Base-by-base conservation (phyloP, 108 stramenopile genomes). In the Stephanodiscus minutulus region DNA sequence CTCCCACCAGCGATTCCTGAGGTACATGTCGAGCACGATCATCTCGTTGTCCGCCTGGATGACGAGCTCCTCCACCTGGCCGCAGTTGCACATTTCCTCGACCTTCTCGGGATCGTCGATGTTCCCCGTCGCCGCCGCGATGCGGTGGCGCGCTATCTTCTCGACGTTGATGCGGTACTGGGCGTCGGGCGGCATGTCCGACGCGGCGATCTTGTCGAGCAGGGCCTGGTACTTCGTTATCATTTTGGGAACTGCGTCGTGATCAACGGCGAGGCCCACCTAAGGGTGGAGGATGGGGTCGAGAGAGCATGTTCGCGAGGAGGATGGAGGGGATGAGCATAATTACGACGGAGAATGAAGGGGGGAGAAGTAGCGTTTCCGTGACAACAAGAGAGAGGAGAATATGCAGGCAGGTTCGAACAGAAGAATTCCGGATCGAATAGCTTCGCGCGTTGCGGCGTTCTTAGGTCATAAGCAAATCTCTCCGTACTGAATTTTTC, bases 21-120 rank as follows among this genome's bases (percentile, higher is more conserved):
- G 70, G 79, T 93, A 93, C 89, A 91, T 92, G 43, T 96, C 90
- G 83, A 93, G 68, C 27, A 93, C 95, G 36, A 70, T 77, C 92
- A 96, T 93, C 75, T 96, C 95, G 79, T 92, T 88, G 24, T 93
- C 88, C 37, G 95, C 95, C 77, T 93, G 92, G 50, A 91, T 79
- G 35, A 96, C 89, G 85, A 96, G 73, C 66, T 96, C 95, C 79
- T 96, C 95, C 64, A 96, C 92, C 68, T 96, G 95, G 46, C 95
- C 95, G 66, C 92, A 93, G 70, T 91, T 86, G 58, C 87, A 87
- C 68, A 88, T 59, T 20, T 91, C 91, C 67, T 96, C 95, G 25
- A 96, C 91, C 67, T 75, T 74, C 63, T 93, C 92, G 47, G 92
- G 92, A 84, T 96, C 92, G 36, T 93, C 90, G 17, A 86, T 78